Evolutionary conservation across 1,284 basidiomycete genomes (phyloP), one percentile per base, ranked within the genome.

Genomic region (Calocybe gambosa): DNA sequence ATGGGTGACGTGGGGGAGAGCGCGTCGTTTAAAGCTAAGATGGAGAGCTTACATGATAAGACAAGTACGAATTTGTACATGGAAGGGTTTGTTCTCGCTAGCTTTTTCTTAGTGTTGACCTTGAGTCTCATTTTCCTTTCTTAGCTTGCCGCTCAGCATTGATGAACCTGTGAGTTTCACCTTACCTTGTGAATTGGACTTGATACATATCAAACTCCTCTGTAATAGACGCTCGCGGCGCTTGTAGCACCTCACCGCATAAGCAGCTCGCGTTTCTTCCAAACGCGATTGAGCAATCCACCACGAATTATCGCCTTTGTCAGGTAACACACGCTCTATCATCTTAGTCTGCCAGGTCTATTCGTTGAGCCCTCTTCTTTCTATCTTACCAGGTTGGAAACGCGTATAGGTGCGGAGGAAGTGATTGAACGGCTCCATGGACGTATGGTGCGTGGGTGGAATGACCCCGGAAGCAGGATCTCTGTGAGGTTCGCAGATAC

Each of bases 221-320:
- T 34, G 33, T 26, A 46, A 41, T 54, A 82, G 73, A 82, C 77
- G 31, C 68, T 87, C 25, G 56, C 69, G 1, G 75, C 77, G 4
- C 69, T 87, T 38, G 75, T 85, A 16, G 64, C 67, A 0, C 84
- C 84, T 1, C 70, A 83, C 60, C 66, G 71, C 35, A 85, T 88
- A 53, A 81, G 77, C 62, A 84, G 81, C 55, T 82, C 76, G 51
- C 71, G 85, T 12, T 82, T 85, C 59, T 87, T 87, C 62, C 80
- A 82, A 60, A 87, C 84, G 5, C 74, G 81, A 51, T 58, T 86
- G 16, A 85, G 82, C 53, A 75, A 78, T 49, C 85, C 84, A 1
- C 84, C 85, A 6, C 69, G 82, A 46, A 83, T 85, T 50, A 86
- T 87, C 47, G 84, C 84, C 0, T 87, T 86, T 55, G 82, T 87